Evolutionary conservation across 116 monocot genomes (phyloP).

Genomic region (Phalaenopsis hybrid): DNA sequence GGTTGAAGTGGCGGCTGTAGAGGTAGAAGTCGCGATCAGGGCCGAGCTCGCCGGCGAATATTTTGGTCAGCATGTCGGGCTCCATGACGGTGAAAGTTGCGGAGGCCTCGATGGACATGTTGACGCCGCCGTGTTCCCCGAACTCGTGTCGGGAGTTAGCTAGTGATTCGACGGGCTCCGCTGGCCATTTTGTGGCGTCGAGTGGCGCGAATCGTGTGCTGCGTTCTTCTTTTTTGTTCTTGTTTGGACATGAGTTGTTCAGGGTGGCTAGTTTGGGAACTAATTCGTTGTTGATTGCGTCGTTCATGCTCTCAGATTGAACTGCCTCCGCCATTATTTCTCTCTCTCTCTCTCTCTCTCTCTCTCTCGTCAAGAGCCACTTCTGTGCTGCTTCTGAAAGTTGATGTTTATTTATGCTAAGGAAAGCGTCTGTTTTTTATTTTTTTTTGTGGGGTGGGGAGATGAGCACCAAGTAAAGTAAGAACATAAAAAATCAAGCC

Average conservation of each 20-base stretch:
- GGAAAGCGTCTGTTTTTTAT: too few relatives aligned
- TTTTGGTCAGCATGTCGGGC: conserved; percentile 71
- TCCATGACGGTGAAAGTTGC: conserved; percentile 99
- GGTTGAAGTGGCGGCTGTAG: conserved; percentile 97
- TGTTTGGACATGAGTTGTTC: neutral
- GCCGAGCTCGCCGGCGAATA: conserved; percentile 91
- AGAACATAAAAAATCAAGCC: too few relatives aligned
- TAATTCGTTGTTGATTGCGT: neutral
- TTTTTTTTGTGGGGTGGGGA: too few relatives aligned
- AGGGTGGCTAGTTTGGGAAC: neutral
- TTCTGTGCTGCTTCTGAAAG: too few relatives aligned
- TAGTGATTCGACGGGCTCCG: conserved; percentile 57
- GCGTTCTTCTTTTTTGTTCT: neutral
- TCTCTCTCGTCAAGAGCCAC: neutral
- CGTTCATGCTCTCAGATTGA: neutral
- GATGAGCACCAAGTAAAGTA: too few relatives aligned
- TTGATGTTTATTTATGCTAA: too few relatives aligned
- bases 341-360: neutral
- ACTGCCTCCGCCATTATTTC: neutral
- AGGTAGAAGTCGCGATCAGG: conserved; percentile 90
- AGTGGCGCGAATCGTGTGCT: neutral
- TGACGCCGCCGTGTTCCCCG: conserved; percentile 98
- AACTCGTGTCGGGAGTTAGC: conserved; percentile 91
- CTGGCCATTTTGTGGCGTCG: neutral
- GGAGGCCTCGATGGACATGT: conserved; percentile 99